Conservation (phyloP, 2,329 filamentous ascomycete genomes). For the Fonsecaea erecta region DNA sequence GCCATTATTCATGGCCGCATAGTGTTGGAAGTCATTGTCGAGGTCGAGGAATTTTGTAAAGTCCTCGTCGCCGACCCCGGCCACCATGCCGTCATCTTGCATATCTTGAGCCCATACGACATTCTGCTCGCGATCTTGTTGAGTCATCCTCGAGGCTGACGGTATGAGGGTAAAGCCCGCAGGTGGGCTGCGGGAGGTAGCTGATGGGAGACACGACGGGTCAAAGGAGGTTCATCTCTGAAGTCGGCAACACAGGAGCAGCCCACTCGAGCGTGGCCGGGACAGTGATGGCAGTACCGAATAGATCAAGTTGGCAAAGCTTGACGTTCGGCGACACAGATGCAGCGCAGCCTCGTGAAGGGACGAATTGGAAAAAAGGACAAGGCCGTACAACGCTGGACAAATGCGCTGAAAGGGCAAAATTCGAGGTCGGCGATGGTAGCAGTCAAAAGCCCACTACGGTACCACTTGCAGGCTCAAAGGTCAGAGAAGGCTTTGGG, state of each 20-base stretch:
- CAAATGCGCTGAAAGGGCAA: constrained; percentile 11
- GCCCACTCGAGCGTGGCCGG: constrained; percentile 2
- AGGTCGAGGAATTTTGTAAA: constrained; percentile 57
- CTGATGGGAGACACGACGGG: constrained; percentile 21
- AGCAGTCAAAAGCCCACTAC: constrained; percentile 5
- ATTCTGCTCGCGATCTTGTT: constrained; percentile 34
- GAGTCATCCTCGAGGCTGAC: constrained; percentile 33
- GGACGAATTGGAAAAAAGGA: constrained; percentile 22
- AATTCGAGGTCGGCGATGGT: constrained; percentile 29
- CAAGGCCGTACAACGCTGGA: not conserved
- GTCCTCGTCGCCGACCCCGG: constrained; percentile 50
- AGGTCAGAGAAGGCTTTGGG: constrained; percentile 1
- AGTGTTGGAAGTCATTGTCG: constrained; percentile 52
- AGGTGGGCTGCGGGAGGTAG: constrained; percentile 36
- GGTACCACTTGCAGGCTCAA: constrained; percentile 1
- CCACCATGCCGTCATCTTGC: constrained; percentile 47
- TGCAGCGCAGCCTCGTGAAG: constrained; percentile 24
- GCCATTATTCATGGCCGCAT: constrained; percentile 46
- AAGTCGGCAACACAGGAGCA: not conserved
- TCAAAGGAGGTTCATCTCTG: constrained; percentile 28
- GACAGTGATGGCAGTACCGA: not conserved
- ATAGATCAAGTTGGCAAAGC: not conserved
- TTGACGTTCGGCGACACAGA: not conserved
- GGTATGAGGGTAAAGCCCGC: constrained; percentile 25
- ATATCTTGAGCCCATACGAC: constrained; percentile 47